These are phyloP conservation scores for Cutaneotrichosporon cyanovorans DNA, from an alignment of 1,284 basidiomycete genomes.

Conservation along the genomic window DNA sequence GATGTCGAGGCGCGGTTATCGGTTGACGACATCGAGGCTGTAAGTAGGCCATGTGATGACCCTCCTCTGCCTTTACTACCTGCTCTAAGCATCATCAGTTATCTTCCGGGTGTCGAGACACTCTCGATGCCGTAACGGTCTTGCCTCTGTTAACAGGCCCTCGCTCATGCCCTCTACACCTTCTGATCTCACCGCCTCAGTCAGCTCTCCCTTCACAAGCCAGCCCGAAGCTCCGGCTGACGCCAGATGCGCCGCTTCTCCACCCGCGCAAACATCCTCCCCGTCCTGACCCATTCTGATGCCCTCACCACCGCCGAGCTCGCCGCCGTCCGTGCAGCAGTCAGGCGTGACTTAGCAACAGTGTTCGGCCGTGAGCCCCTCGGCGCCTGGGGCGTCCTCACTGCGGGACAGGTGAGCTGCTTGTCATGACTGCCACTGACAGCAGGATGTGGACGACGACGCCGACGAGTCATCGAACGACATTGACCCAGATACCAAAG, in stretches of 20 bases:
- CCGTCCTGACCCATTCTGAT: constrained; percentile 35
- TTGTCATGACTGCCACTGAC: no score
- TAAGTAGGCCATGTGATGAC: no score
- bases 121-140: no score
- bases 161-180: no score
- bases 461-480: constrained; percentile 9
- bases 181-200: neutral
- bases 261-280: constrained; percentile 34
- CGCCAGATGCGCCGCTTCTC: constrained; percentile 31
- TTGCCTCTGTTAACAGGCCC: no score
- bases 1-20: constrained; percentile 10
- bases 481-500: constrained; percentile 8
- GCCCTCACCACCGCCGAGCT: constrained; percentile 30
- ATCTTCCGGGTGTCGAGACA: no score
- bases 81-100: no score
- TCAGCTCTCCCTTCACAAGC: neutral
- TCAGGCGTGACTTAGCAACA: constrained; percentile 24
- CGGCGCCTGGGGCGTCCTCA: constrained; percentile 12
- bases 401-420: constrained; percentile 12
- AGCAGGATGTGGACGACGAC: neutral
- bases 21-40: constrained; percentile 18
- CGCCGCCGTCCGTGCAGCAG: constrained; percentile 17
- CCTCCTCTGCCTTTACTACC: no score
- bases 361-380: constrained; percentile 17
- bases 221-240: no score